Evolutionary conservation across 2,329 filamentous ascomycete species (phyloP).

Genomic region (Saccharata proteae): DNA sequence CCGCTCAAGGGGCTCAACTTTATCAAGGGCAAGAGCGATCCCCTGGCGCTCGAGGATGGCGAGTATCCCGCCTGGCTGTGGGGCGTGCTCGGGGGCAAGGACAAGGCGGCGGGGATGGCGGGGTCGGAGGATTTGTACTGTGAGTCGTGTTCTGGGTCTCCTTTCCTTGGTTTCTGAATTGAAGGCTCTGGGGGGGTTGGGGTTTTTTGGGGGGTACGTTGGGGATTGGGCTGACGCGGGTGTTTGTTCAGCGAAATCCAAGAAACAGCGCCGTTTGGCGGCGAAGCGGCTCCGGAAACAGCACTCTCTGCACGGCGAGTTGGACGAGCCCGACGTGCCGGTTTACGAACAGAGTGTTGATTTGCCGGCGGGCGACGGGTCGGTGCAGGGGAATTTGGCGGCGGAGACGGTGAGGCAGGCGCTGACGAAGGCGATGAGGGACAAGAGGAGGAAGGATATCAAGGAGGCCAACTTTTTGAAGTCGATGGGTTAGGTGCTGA

Average conservation of each 20-base stretch:
- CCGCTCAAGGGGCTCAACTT: constrained; percentile 65
- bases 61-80: constrained; percentile 77
- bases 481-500: constrained; percentile 57
- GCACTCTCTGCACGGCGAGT: constrained; percentile 53
- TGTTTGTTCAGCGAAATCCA: constrained; percentile 60
- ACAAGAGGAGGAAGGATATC: constrained; percentile 62
- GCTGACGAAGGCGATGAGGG: constrained; percentile 59
- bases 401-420: constrained; percentile 44
- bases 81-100: constrained; percentile 52
- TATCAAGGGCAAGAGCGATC: constrained; percentile 59
- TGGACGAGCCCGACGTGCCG: constrained; percentile 53
- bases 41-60: constrained; percentile 59
- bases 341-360: constrained; percentile 69
- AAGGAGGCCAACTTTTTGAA: constrained; percentile 81
- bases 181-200: not conserved
- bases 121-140: constrained; percentile 66
- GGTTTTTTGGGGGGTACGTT: no score
- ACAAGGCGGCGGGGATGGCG: constrained; percentile 40
- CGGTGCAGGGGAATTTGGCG: constrained; percentile 31
- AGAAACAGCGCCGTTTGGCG: constrained; percentile 64
- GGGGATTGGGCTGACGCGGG: not conserved
- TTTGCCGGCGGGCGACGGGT: constrained; percentile 45
- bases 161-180: constrained; percentile 1
- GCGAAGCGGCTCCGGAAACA: constrained; percentile 52
- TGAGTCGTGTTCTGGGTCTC: constrained; percentile 35